These are phyloP conservation scores for Sophora flavescens DNA, from an alignment of 306 rosid species.

Conservation along the genomic window DNA sequence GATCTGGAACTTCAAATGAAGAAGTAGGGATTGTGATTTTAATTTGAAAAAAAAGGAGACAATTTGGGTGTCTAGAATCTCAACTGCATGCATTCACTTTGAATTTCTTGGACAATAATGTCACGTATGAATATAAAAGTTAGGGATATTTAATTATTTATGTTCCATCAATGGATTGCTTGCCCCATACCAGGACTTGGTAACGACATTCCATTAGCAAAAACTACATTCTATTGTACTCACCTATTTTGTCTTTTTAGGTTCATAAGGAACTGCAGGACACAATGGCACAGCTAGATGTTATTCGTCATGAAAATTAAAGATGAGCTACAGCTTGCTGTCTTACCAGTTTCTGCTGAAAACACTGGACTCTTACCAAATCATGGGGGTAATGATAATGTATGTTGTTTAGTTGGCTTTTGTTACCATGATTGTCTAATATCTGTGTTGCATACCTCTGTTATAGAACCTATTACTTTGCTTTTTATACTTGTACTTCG, in stretches of 20 bases:
- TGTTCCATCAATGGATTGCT: no score
- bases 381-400: conserved; percentile 61
- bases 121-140: no score
- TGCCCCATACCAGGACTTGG: no score
- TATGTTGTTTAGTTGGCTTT: conserved; percentile 34
- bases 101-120: no score
- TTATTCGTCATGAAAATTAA: conserved; percentile 64
- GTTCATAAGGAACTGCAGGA: conserved; percentile 94
- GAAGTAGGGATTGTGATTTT: no score
- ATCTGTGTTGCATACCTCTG: background rate
- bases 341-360: conserved; percentile 89
- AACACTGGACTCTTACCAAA: conserved; percentile 71
- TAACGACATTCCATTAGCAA: no score
- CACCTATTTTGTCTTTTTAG: conserved; percentile 45
- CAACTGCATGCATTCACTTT: no score
- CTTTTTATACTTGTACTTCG: background rate
- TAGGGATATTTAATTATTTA: no score
- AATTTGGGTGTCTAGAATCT: no score
- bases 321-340: conserved; percentile 51
- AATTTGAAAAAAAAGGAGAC: no score
- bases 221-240: no score
- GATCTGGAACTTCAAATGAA: no score
- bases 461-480: background rate
- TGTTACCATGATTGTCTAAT: conserved; percentile 18
- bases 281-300: conserved; percentile 81